These are phyloP conservation scores for Leptomonas seymouri DNA, from an alignment of 208 protist species.

Conservation along the genomic window DNA sequence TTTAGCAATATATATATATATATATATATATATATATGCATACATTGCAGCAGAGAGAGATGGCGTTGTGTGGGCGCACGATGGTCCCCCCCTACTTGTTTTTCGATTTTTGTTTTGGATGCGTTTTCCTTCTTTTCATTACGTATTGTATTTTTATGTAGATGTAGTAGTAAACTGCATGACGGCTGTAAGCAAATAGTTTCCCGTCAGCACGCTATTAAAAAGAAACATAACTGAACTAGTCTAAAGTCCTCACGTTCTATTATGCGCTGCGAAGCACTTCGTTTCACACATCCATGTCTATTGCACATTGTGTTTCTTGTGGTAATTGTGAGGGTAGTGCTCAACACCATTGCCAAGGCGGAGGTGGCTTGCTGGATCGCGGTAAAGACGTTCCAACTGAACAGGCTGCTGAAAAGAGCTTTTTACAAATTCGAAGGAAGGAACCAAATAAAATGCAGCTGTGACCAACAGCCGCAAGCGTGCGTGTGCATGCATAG, in stretches of 20 bases:
- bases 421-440: not conserved
- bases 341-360: slow-evolving; percentile 10
- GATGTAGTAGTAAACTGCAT: not conserved
- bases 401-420: not conserved
- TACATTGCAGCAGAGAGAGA: not conserved
- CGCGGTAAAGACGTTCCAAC: slow-evolving; percentile 1
- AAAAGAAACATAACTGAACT: slow-evolving; percentile 6
- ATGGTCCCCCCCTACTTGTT: not conserved
- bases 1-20: not conserved
- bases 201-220: not conserved
- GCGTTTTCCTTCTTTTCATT: slow-evolving; percentile 9
- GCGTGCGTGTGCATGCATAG: no score
- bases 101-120: slow-evolving; percentile 1
- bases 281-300: slow-evolving; percentile 14
- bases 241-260: not conserved
- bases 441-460: not conserved
- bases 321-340: slow-evolving; percentile 2
- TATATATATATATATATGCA: not conserved
- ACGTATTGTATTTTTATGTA: not conserved
- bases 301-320: slow-evolving; percentile 19
- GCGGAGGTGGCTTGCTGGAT: slow-evolving; percentile 6
- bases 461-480: not conserved
- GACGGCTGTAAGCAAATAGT: not conserved
- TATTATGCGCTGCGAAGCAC: not conserved
- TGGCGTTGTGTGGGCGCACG: not conserved